Evolutionary conservation across 1,284 basidiomycete genomes (phyloP).

Genomic region (Hypsizygus ulmarius): DNA sequence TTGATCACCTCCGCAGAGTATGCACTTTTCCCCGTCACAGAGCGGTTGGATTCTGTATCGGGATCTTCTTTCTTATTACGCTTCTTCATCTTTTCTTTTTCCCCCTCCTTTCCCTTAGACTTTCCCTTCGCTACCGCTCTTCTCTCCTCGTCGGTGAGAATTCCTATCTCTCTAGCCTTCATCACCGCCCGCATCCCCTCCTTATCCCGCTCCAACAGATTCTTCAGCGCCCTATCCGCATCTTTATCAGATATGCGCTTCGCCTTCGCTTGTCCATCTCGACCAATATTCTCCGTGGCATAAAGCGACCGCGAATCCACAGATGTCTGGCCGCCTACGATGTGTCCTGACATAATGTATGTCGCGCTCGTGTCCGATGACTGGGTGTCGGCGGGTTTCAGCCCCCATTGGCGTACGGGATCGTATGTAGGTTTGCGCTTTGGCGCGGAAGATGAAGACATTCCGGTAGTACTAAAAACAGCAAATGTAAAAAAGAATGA

Average conservation of each 20-base stretch:
- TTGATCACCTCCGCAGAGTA: conserved; percentile 67
- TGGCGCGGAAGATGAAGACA: conserved; percentile 46
- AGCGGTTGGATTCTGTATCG: not conserved
- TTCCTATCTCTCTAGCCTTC: conserved; percentile 48
- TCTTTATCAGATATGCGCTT: conserved; percentile 62
- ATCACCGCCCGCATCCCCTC: conserved; percentile 60
- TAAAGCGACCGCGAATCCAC: conserved; percentile 47
- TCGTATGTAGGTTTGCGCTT: conserved; percentile 62
- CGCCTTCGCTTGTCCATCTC: conserved; percentile 70
- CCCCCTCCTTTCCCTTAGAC: conserved; percentile 19
- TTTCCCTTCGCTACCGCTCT: conserved; percentile 20
- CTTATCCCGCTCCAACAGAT: conserved; percentile 59
- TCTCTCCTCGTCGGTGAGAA: conserved; percentile 18
- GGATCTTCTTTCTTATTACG: conserved; percentile 26
- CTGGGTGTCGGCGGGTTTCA: conserved; percentile 51
- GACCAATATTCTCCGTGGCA: conserved; percentile 65
- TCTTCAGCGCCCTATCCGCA: conserved; percentile 57
- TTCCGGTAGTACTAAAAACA: conserved; percentile 60
- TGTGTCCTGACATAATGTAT: conserved; percentile 77
- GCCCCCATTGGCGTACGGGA: conserved; percentile 65
- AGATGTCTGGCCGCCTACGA: conserved; percentile 46
- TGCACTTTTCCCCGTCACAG: conserved; percentile 37
- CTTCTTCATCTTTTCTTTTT: conserved; percentile 20
- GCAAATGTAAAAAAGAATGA: conserved; percentile 8
- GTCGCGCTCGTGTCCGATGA: conserved; percentile 53